Evolutionary conservation across 2,329 filamentous ascomycete species (phyloP), one percentile per base, ranked within the genome.

Genomic region (Sarocladiaceae sp.): DNA sequence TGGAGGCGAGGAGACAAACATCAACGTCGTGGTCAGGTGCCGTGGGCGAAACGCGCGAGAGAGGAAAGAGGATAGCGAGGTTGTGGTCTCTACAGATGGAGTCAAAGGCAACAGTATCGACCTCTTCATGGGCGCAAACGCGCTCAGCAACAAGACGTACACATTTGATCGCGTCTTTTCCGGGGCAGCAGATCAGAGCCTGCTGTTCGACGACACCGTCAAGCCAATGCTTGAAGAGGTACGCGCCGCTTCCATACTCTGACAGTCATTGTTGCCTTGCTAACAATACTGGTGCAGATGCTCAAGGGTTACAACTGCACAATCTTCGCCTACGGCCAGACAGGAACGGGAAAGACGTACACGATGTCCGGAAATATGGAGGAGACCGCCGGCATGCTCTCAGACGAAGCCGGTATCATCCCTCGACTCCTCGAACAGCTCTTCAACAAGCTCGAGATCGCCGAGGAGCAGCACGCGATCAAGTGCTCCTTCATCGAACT

Each of bases 281-380:
- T 42, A 24, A 42, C 20, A 11, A 26, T 4, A n/a, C 9, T 33
- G 18, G 4, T 19, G 19, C 53, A 95, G 88, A 95, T 97, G 74
- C 76, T 98, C 33, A 78, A 82, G 19, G 93, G 93, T 43, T 97
- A 88, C 68, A 98, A 98, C 63, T 98, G 93, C 67, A 98, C 93
- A 4, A 95, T 98, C 48, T 98, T 98, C 57, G 93, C 93, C 26
- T 98, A 98, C 62, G 93, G 93, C 20, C 93, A 98, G 63, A 98
- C 93, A 0, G 93, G 93, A 34, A 98, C 93, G 0, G 93, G 93
- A 55, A 98, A 98, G 65, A 98, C 93, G 12, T 98, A 98, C 65
- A 98, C 93, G 19, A 98, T 98, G 93, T 95, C 91, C 1, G 93
- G 93, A 45, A 91, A 98, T 63, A 96, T 98, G 80, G 87, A 78